Conservation (phyloP, 345 rosid genomes). For the Aegle marmelos region DNA sequence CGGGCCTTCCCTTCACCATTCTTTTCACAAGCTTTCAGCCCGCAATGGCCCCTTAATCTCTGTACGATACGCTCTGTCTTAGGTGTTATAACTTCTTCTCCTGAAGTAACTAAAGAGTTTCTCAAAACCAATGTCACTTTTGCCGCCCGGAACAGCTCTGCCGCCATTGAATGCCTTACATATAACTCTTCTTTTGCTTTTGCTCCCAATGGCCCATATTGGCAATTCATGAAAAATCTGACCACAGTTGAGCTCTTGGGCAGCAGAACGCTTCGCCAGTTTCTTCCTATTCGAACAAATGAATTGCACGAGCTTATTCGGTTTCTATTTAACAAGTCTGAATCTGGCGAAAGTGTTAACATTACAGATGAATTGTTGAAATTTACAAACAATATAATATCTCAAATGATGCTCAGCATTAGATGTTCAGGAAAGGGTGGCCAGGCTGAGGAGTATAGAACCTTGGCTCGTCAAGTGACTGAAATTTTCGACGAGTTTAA, state of each 20-base stretch:
- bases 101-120: slow-evolving; percentile 33
- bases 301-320: slow-evolving; percentile 24
- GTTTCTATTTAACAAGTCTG: slow-evolving; percentile 17
- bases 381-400: slow-evolving; percentile 37
- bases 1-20: slow-evolving; percentile 33
- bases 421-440: slow-evolving; percentile 30
- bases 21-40: slow-evolving; percentile 23
- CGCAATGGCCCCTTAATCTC: slow-evolving; percentile 32
- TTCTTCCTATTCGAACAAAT: slow-evolving; percentile 30
- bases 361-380: slow-evolving; percentile 39
- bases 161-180: slow-evolving; percentile 39
- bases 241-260: slow-evolving; percentile 46
- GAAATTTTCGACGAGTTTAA: slow-evolving; percentile 46
- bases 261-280: slow-evolving; percentile 26
- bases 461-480: slow-evolving; percentile 33
- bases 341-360: slow-evolving; percentile 24
- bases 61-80: slow-evolving; percentile 36
- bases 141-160: slow-evolving; percentile 27
- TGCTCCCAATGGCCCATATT: slow-evolving; percentile 39
- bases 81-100: slow-evolving; percentile 37
- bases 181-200: slow-evolving; percentile 45
- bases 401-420: slow-evolving; percentile 45
- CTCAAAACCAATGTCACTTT: slow-evolving; percentile 34
- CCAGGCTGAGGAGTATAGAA: slow-evolving; percentile 30
- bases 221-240: slow-evolving; percentile 46